Evolutionary conservation across 495 filamentous ascomycete genomes (phyloP).

Genomic region (Penicillium cosmopolitanum): DNA sequence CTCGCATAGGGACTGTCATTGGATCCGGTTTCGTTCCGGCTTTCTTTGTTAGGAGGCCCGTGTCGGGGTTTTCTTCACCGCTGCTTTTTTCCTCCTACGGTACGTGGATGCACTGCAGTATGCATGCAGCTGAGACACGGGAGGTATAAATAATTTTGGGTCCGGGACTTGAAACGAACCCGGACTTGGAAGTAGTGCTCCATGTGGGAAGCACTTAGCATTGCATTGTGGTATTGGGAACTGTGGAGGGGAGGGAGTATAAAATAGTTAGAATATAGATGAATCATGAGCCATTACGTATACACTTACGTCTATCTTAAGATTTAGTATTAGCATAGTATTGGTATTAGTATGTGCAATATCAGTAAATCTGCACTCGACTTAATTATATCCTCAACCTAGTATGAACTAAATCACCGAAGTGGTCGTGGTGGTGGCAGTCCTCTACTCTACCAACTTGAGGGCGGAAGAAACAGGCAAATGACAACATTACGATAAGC

Average conservation of each 20-base stretch:
- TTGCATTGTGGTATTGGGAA: not conserved
- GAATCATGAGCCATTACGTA: slow-evolving; percentile 27
- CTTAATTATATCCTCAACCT: too few species aligned
- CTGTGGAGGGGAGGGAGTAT: slow-evolving; percentile 5
- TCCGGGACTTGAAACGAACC: not conserved
- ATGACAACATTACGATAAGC: slow-evolving; percentile 42
- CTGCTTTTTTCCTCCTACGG: slow-evolving; percentile 12
- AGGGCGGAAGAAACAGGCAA: slow-evolving; percentile 29
- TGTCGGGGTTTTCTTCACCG: slow-evolving; percentile 20
- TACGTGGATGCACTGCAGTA: slow-evolving; percentile 6
- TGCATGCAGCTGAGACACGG: slow-evolving; percentile 16
- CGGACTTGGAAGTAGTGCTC: not conserved
- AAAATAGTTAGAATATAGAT: slow-evolving; percentile 19
- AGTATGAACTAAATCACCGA: too few species aligned
- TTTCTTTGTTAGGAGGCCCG: not conserved
- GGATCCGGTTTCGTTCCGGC: not conserved
- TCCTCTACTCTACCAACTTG: not conserved
- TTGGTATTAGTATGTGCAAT: not conserved
- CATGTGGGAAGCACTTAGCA: not conserved
- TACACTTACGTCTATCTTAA: not conserved
- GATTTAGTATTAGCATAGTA: not conserved
- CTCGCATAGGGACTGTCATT: not conserved
- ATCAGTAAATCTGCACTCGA: not conserved
- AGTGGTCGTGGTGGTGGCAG: too few species aligned
- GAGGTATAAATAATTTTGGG: not conserved